Evolutionary conservation across 2,329 filamentous ascomycete genomes (phyloP), one percentile per base, ranked within the genome.

Genomic region (Raffaelea deltoideospora): DNA sequence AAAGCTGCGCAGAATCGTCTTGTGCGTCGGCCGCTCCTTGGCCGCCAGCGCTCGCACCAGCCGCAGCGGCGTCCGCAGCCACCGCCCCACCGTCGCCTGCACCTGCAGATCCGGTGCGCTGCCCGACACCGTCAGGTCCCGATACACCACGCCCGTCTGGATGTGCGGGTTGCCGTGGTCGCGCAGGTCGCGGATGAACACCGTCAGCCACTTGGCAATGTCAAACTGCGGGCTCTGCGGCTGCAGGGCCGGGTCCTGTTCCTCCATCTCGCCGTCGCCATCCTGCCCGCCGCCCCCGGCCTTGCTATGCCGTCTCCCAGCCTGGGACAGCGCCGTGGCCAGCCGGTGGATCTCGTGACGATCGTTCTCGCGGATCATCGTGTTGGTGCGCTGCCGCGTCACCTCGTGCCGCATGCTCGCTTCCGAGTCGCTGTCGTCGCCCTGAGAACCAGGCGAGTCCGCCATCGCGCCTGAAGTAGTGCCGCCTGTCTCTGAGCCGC

Each of bases 51-150:
- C 58, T 40, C 64, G 28, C 28, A 30, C 61, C 2, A 58, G 47
- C 15, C 62, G 39, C 10, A 60, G 57, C 1, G 56, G 56, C 0
- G 55, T 46, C 32, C 69, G 65, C 4, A 79, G 52, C 58, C 67
- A 70, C 43, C 77, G 77, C 40, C 57, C 61, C 28, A 79, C 72
- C 42, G 76, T 67, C 54, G 72, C 73, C 51, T 84, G 79, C 53
- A 77, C 81, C 51, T 83, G 77, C 2, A 76, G 79, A 2, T 71
- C 62, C 23, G 67, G 67, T 22, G 77, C 77, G 45, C 67, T 82
- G 30, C 78, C 76, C 47, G 76, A 72, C 4, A 81, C 73, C 40
- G 70, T 79, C 37, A 83, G 59, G 48, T 80, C 69, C 51, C 70
- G 68, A 57, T 77, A 83, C 32, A 67, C 64, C 32, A 83, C 63